phyloP scores from a whole-genome alignment of 352 stramenopile species.

The Pythium myriotylum region DNA sequence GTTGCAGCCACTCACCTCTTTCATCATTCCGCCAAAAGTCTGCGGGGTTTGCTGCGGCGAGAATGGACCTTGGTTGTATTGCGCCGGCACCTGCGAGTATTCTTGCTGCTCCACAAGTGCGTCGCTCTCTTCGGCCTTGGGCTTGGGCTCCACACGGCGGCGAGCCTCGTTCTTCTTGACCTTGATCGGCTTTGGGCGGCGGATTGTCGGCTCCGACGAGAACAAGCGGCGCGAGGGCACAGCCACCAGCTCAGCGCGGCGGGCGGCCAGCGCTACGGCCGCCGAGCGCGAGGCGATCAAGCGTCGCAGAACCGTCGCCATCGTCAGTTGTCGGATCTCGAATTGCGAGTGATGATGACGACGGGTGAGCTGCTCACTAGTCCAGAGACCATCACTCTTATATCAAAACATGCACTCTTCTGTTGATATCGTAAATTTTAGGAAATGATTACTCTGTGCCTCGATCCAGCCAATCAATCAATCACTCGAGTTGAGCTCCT shows the following conservation, averaged over 20 bases:
- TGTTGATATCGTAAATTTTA: background rate
- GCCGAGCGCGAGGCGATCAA: slow-evolving; percentile 1
- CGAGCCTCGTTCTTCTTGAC: slow-evolving; percentile 74
- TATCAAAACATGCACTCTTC: background rate
- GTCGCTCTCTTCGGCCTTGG: slow-evolving; percentile 19
- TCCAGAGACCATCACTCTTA: slow-evolving; percentile 10
- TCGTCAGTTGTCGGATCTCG: slow-evolving; percentile 1
- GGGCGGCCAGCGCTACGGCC: background rate
- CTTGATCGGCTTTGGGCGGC: slow-evolving; percentile 65
- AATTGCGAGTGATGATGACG: too few relatives aligned
- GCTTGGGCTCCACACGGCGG: slow-evolving; percentile 50
- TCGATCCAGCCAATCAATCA: background rate
- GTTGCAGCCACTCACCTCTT: slow-evolving; percentile 54
- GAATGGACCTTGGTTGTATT: slow-evolving; percentile 38
- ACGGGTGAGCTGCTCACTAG: background rate
- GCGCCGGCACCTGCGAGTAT: slow-evolving; percentile 22
- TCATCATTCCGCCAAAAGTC: slow-evolving; percentile 69
- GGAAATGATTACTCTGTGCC: slow-evolving; percentile 2
- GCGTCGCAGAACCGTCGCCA: slow-evolving; percentile 16
- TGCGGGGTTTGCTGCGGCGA: slow-evolving; percentile 31
- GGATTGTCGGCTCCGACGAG: slow-evolving; percentile 35
- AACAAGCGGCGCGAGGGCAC: slow-evolving; percentile 30
- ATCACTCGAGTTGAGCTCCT: background rate
- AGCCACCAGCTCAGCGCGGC: background rate
- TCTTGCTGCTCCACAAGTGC: slow-evolving; percentile 41